Percentiles rank a stretch among this genome's conserved stretches.
Evolutionary conservation across 139 green algal genomes (phyloP).

Genomic region (Pycnococcus provasolii): DNA sequence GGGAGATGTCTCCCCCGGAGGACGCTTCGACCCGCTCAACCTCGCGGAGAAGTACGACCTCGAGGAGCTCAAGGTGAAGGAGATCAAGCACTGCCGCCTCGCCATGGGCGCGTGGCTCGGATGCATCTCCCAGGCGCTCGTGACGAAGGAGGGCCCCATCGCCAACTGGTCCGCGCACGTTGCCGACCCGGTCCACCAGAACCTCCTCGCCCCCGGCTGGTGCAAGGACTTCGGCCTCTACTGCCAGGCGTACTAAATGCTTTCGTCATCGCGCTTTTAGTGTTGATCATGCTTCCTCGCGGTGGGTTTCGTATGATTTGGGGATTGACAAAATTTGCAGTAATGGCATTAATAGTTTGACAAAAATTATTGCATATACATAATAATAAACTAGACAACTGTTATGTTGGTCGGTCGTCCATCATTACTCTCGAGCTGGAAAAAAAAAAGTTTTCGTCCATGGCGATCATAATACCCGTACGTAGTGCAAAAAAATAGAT

Average conservation of each 20-base stretch:
- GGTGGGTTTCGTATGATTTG: too few relatives aligned
- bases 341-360: too few relatives aligned
- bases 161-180: conserved; percentile 21
- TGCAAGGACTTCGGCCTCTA: conserved; percentile 1
- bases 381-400: too few relatives aligned
- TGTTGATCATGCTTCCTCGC: too few relatives aligned
- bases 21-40: neutral
- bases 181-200: conserved; percentile 6
- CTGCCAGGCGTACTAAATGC: neutral
- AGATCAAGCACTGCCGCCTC: conserved; percentile 39
- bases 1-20: neutral
- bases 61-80: conserved; percentile 33
- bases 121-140: conserved; percentile 35
- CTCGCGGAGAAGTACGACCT: neutral
- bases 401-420: too few relatives aligned
- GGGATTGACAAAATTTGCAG: too few relatives aligned
- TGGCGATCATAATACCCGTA: too few relatives aligned
- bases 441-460: too few relatives aligned
- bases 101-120: conserved; percentile 40
- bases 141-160: conserved; percentile 35
- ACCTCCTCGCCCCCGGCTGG: neutral
- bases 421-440: too few relatives aligned
- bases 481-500: too few relatives aligned
- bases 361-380: too few relatives aligned
- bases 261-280: neutral